Evolutionary conservation across 164 flowering plant genomes (phyloP).

Genomic region (Vitis rupestris): DNA sequence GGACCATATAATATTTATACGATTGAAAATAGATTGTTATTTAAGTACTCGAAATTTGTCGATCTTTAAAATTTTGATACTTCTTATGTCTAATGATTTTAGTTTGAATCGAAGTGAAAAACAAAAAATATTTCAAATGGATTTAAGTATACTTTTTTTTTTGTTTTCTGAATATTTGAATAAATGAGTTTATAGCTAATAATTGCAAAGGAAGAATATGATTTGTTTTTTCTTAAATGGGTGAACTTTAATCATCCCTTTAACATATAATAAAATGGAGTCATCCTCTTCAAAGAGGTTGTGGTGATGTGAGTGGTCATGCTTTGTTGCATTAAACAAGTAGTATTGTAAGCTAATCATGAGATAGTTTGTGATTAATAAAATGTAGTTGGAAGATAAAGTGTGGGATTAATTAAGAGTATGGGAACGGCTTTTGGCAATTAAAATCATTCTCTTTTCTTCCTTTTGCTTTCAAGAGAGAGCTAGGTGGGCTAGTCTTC

Average conservation of each 20-base stretch:
- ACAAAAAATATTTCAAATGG: too few species aligned
- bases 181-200: too few species aligned
- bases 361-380: constrained; percentile 1
- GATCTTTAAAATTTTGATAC: too few species aligned
- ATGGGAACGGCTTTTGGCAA: constrained; percentile 1
- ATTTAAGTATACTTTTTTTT: too few species aligned
- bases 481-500: constrained; percentile 12
- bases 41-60: too few species aligned
- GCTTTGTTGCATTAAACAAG: constrained; percentile 6
- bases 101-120: too few species aligned
- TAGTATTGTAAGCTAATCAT: background rate
- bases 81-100: too few species aligned
- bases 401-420: background rate
- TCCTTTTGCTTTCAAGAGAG: constrained; percentile 8
- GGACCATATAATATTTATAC: too few species aligned
- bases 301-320: constrained; percentile 11
- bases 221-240: too few species aligned
- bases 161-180: too few species aligned
- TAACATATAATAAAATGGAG: constrained; percentile 1
- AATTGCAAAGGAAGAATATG: too few species aligned
- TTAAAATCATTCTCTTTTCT: background rate
- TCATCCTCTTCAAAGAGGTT: background rate
- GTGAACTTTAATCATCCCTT: constrained; percentile 8
- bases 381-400: constrained; percentile 3
- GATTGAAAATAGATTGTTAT: rapidly evolving